A percentile compares a stretch with the other conserved stretches of the same genome.
These are phyloP conservation scores for Colletotrichum cuscutae DNA, from an alignment of 2,329 filamentous ascomycete species.

Conservation along the genomic window DNA sequence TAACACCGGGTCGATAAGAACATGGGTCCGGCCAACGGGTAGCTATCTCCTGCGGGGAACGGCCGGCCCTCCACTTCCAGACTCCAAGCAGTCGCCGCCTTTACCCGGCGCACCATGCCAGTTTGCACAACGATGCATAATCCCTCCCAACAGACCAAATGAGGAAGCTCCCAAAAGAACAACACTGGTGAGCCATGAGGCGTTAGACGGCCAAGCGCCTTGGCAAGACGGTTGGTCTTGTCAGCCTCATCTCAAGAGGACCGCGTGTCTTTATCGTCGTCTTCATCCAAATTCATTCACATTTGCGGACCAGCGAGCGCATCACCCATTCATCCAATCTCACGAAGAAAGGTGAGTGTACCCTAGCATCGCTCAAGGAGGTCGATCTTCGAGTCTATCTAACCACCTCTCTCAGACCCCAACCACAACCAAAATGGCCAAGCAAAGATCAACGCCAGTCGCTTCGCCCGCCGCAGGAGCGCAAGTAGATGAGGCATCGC, in stretches of 20 bases:
- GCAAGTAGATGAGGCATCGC: not conserved
- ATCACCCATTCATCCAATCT: not conserved
- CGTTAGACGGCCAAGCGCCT: not conserved
- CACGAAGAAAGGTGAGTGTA: not conserved
- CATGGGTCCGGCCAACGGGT: constrained; percentile 9
- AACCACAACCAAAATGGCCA: not conserved
- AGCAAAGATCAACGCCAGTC: not conserved
- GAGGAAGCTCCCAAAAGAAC: constrained; percentile 1
- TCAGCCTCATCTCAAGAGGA: not conserved
- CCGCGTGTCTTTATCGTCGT: constrained; percentile 3
- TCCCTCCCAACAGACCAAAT: not conserved
- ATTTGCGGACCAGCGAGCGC: not conserved
- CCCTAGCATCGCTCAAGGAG: not conserved
- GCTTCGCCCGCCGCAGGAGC: not conserved
- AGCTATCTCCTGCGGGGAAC: constrained; percentile 29
- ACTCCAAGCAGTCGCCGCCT: constrained; percentile 2
- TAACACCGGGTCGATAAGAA: not conserved
- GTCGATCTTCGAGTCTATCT: not conserved
- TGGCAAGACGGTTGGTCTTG: not conserved
- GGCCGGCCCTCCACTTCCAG: not conserved
- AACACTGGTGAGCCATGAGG: not conserved
- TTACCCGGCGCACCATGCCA: not conserved
- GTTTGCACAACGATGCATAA: not conserved
- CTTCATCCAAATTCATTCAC: not conserved
- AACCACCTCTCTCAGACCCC: not conserved